A percentile compares a stretch with the other conserved stretches of the same genome.
Conservation (phyloP, 306 rosid species). For the Glycine soja region DNA sequence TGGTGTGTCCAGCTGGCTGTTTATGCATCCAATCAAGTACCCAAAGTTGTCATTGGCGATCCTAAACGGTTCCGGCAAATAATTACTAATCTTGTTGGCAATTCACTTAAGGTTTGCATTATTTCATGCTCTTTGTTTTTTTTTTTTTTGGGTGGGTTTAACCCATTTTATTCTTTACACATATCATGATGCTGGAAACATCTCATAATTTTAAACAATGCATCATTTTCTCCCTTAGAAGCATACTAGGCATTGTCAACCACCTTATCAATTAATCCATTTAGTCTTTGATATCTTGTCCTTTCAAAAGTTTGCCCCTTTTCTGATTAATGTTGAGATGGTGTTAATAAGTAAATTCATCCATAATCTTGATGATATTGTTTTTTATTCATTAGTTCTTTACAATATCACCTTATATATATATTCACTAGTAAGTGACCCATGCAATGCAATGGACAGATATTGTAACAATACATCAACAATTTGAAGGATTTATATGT, state of each 20-base stretch:
- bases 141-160: not conserved
- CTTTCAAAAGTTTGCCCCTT: too few species aligned
- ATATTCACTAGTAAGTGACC: not conserved
- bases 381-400: too few species aligned
- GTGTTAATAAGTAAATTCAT: too few species aligned
- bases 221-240: not conserved
- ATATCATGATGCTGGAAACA: conserved; percentile 1
- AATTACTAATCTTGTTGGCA: conserved; percentile 89
- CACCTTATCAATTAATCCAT: not conserved
- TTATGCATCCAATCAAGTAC: conserved; percentile 83
- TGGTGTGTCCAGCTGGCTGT: conserved; percentile 79
- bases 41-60: conserved; percentile 82
- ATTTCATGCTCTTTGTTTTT: conserved; percentile 21
- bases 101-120: conserved; percentile 80
- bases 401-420: not conserved
- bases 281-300: not conserved
- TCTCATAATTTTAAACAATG: not conserved
- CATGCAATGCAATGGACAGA: not conserved
- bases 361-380: too few species aligned
- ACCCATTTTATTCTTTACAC: conserved; percentile 8
- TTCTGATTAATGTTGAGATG: too few species aligned
- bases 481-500: conserved; percentile 5
- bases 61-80: conserved; percentile 90
- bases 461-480: not conserved
- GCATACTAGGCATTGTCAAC: not conserved